phyloP scores from a whole-genome alignment of 305 asterid species.

The Fraxinus angustifolia region DNA sequence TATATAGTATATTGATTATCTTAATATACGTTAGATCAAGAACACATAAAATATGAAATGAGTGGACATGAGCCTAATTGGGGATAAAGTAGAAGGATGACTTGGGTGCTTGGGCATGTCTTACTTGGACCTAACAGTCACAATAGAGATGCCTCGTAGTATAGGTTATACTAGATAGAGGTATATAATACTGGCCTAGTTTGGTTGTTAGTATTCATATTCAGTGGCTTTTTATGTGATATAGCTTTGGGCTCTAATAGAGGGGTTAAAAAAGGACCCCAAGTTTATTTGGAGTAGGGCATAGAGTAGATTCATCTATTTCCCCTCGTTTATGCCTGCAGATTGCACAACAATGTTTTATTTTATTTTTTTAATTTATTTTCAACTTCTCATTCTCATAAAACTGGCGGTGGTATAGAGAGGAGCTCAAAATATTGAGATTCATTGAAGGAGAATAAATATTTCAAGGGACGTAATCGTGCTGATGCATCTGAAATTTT shows the following conservation, averaged over 20 bases:
- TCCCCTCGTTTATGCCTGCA: not conserved
- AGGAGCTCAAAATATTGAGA: not conserved
- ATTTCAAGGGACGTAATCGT: not conserved
- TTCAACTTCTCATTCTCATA: not conserved
- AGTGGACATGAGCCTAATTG: not conserved
- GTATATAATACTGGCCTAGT: not conserved
- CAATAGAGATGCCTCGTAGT: not conserved
- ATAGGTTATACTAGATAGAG: not conserved
- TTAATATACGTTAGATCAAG: not conserved
- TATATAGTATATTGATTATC: no score
- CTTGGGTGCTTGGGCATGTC: not conserved
- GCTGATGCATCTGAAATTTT: not conserved
- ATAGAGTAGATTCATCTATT: not conserved
- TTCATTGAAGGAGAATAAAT: not conserved
- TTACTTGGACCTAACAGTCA: not conserved
- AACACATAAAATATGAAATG: not conserved
- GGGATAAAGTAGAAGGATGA: not conserved
- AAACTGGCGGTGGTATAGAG: not conserved
- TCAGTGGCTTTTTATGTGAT: not conserved
- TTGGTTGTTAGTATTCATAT: not conserved
- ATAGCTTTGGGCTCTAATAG: not conserved
- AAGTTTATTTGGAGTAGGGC: not conserved
- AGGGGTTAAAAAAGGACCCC: not conserved
- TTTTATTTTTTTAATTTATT: not conserved
- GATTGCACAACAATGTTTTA: not conserved